Base-by-base conservation (phyloP, 805 yeast species). In the Kurtzmaniella fragi region DNA sequence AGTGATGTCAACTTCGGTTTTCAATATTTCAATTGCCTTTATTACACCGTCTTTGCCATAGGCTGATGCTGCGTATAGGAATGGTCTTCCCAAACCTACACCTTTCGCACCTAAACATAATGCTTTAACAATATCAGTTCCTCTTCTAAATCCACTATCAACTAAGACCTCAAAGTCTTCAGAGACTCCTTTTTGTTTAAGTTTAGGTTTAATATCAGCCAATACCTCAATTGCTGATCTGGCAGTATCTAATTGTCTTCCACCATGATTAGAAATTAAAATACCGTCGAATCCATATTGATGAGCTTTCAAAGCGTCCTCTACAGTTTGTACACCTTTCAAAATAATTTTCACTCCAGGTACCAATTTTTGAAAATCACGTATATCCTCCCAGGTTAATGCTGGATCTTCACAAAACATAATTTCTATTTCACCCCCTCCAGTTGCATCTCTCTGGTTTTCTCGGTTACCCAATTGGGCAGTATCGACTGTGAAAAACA, bases 221-320 rank as follows among this genome's bases (percentile, higher is more conserved):
- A 88, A 63, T 4, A 84, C 77, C 56, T 81, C 85, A 28, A 88
- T 69, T 2, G 90, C 84, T 0, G 95, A 78, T n/a, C 85, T 73
- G 1, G 95, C 71, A 52, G 77, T 84, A 60, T 88, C 96, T 41
- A 88, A 65, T 60, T 87, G 95, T 44, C 96, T 70, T 31, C 96
- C 95, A 43, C 96, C 96, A 61, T 87, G 96, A 56, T 87, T 88
- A 2, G 95, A 85, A 37, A 87, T 52, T 3, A 88, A 87, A n/a
- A 87, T 82, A 31, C 90, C 95, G 32, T 79, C 76, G 23, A 76
- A 73, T 3, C 93, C 93, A 49, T 73, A 62, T 46, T 84, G 82
- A 5, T 78, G 78, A 0, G 95, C 95, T 48, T 65, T 60, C 14
- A 86, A 56, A 0, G 84, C 89, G 54, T 88, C 96, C 45, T 84